phyloP scores from a whole-genome alignment of 2,329 filamentous ascomycete species.

The Chrysoporthe puriensis region DNA sequence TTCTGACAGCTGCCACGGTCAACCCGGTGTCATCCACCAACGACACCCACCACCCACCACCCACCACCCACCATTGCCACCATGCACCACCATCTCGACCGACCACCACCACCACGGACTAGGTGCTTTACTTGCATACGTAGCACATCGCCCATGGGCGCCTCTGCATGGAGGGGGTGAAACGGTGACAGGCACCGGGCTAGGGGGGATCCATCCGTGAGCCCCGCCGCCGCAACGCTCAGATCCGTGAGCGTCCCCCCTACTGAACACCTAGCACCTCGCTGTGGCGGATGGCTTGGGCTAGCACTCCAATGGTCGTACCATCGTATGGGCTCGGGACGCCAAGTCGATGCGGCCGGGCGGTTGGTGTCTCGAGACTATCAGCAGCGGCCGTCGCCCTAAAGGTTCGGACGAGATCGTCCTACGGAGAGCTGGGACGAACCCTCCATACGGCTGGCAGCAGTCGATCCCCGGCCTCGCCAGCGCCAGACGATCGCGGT shows the following conservation, averaged over 20 bases:
- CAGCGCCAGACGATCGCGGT: too few species aligned
- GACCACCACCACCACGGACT: too few species aligned
- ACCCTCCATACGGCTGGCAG: too few species aligned
- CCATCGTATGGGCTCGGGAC: neutral
- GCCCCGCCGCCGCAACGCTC: neutral
- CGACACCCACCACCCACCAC: too few species aligned
- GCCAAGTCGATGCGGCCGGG: too few species aligned
- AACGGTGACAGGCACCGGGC: neutral
- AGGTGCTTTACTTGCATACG: too few species aligned
- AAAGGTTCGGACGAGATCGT: neutral
- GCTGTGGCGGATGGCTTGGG: neutral
- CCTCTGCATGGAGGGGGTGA: neutral
- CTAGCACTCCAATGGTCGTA: neutral
- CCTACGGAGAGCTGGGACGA: neutral
- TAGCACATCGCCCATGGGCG: too few species aligned
- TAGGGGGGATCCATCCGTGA: neutral
- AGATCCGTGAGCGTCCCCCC: neutral
- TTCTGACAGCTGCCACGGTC: slow-evolving; percentile 6
- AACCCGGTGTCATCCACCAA: neutral
- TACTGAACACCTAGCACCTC: neutral
- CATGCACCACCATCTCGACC: too few species aligned
- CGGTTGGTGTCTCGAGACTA: too few species aligned
- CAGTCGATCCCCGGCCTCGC: too few species aligned
- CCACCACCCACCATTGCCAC: too few species aligned
- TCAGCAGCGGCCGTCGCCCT: too few species aligned